Evolutionary conservation across 2,329 filamentous ascomycete genomes (phyloP), one percentile per base, ranked within the genome.

Genomic region (Calcarisporium arbuscula): DNA sequence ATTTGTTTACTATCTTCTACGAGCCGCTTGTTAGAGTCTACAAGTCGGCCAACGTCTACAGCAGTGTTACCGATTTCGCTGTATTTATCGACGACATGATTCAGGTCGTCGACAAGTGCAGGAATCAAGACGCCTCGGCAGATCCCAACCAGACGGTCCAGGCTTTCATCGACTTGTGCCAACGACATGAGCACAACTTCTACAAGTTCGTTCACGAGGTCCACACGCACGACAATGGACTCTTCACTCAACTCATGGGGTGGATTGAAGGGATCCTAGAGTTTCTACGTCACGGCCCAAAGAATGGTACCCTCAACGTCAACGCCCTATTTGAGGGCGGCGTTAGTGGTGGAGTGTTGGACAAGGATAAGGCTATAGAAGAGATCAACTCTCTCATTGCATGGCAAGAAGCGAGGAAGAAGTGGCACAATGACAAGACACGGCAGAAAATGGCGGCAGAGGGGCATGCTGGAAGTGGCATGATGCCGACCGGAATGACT

Each of bases 141-240:
- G 92, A 98, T 56, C 92, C 92, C 5, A 98, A 98, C 57, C 89
- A 95, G 65, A 98, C 92, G 0, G 92, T 98, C 2, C 92, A 98
- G 57, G 83, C 88, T 12, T 98, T 98, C 54, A 98, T 98, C 52
- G 92, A 98, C 54, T 74, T 98, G 16, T 98, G 92, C 59, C 83
- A 86, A 46, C 79, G 92, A 28, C 92, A 98, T 57, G 87, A 98
- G 61, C 80, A 94, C 56, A 94, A 94, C 62, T 90, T 98, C 56
- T 98, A 96, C 73, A 96, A 95, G 58, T 98, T 98, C 57, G 84
- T 98, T 4, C 92, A 98, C 58, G 92, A 98, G 62, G 90, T 98
- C 1, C 92, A 98, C 54, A 80, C 85, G 6, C 90, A 98, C 51
- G 92, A 98, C 57, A 94, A 98, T 44, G 92, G 92, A 1, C 75